phyloP scores from a whole-genome alignment of 768 basidiomycete species.

The Tylopilus sp. region DNA sequence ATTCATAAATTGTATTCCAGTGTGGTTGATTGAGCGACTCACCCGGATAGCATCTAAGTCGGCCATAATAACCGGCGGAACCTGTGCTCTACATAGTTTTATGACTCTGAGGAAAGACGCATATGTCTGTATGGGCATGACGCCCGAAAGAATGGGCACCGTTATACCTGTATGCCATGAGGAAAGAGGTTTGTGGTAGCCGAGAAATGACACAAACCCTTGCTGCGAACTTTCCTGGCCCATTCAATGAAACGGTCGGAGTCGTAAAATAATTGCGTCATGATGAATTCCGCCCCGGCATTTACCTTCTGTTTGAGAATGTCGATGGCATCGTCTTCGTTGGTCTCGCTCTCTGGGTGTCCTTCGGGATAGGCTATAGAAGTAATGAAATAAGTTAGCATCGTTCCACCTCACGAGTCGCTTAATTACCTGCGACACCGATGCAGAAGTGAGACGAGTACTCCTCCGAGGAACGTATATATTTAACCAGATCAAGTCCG shows the following conservation, averaged over 20 bases:
- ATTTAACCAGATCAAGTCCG: constrained; percentile 86
- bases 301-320: constrained; percentile 85
- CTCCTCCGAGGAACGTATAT: constrained; percentile 75
- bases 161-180: constrained; percentile 62
- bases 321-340: constrained; percentile 62
- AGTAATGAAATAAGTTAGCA: background rate
- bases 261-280: constrained; percentile 98
- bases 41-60: constrained; percentile 78
- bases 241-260: constrained; percentile 82
- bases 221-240: constrained; percentile 65
- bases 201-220: constrained; percentile 46
- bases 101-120: constrained; percentile 88
- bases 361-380: constrained; percentile 85
- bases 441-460: constrained; percentile 86
- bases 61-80: constrained; percentile 64
- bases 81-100: constrained; percentile 79
- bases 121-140: constrained; percentile 98
- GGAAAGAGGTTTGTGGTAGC: background rate
- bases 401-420: background rate
- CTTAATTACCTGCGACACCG: constrained; percentile 79
- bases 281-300: constrained; percentile 92
- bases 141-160: constrained; percentile 89
- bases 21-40: constrained; percentile 19
- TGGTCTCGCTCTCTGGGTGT: constrained; percentile 57
- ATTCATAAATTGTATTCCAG: background rate